Evolutionary conservation across 176 grass and related monocot genomes (phyloP), one percentile per base, ranked within the genome.

Genomic region (Lolium multiflorum): DNA sequence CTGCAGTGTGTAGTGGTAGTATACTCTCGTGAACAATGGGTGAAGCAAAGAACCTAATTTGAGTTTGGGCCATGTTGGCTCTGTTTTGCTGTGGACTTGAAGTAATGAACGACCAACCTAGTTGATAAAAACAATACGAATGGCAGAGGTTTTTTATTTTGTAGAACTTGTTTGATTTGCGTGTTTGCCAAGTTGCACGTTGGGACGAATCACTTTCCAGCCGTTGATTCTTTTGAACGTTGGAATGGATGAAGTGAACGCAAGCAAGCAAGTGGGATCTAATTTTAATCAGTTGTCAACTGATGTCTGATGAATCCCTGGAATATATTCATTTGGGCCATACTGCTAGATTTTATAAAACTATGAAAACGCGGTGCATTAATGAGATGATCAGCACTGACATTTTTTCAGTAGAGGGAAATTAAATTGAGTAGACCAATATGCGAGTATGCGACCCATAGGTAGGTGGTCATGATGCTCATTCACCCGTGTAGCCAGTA

Each of bases 221-320:
- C 31, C 20, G 17, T 89, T 75, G 77, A 41, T 68, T 47, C 14
- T 49, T 87, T 16, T 14, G 74, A 83, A 87, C 84, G 80, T 83
- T 87, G 74, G 46, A 79, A 63, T 15, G 51, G 84, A 56, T 37
- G 13, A 17, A 80, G 65, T n/a, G 12, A n/a, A 46, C 56, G 46
- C 80, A 83, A 79, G 37, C 79, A 41, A 43, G 41, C 41, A 43
- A 43, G 41, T 43, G 41, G 41, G 6, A 50, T 15, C 14, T 6
- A 59, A 49, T 87, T 74, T 87, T 83, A 66, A n/a, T 87, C 38
- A 18, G 50, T 2, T n/a, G 80, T 87, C 89, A 90, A 87, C 89
- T 80, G 35, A 25, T 26, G 79, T 78, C 80, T 74, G 35, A 65
- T 15, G 84, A 82, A 46, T 37, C 41, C 15, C 25, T 11, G 43